Base-by-base conservation (phyloP, 345 rosid species). In the Eucalyptus tenuipes region DNA sequence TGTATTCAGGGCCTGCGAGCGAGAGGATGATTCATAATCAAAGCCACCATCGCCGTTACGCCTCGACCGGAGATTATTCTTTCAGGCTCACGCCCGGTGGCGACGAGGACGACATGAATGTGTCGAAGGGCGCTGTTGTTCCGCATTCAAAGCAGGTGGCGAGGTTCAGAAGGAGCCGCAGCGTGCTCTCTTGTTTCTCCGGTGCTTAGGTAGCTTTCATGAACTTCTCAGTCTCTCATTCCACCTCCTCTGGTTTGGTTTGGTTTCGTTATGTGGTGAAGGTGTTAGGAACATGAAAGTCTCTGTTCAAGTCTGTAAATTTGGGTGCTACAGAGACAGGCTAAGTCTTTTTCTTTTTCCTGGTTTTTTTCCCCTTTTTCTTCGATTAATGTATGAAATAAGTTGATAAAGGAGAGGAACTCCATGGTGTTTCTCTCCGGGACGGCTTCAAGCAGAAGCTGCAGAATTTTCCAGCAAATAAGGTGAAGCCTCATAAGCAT, bases 151-250 rank as follows among this genome's bases (percentile, higher is more conserved):
- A 91, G 87, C 93, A 94, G 71, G 92, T 96, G 66, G 93, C 85
- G 88, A 93, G 97, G 91, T 93, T 93, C 90, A 88, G 95, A 88
- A 96, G 98, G 90, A 96, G 94, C 48, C 47, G 3, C 82, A 91
- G 95, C 88, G 90, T 95, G 95, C 92, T 95, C 88, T 94, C 96
- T 55, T 93, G 96, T 89, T 68, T 95, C 40, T 90, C 95, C 13
- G 93, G 92, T 15, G 87, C 82, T 25, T 75, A 75, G 57, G 85
- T 47, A 57, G 88, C 49, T 27, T 86, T 22, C 29, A 48, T 18
- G 68, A 86, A 53, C 57, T 18, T 42, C 75, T 11, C 37, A 27
- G 79, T 14, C 13, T 15, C 37, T 42, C 53, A 42, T 31, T 49
- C 40, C 64, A 24, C 45, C 14, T 37, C 64, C 24, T 37, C 37